Conservation (phyloP, 2,329 filamentous ascomycete genomes). For the Zymoseptoria tritici region DNA sequence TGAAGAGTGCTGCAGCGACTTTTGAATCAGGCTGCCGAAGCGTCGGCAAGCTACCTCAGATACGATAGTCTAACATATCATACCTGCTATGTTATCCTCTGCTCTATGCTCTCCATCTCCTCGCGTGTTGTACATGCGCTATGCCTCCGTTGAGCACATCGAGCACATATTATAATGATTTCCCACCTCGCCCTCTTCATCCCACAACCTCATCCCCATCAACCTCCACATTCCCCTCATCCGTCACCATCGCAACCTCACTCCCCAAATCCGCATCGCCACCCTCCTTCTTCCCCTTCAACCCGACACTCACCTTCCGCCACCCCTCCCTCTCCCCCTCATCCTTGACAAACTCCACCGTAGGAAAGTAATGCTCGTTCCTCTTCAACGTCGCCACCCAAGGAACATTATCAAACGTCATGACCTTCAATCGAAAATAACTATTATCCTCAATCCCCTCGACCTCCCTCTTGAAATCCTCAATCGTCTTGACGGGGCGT, state of each 20-base stretch:
- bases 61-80: neutral
- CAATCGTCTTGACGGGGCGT: slow-evolving; percentile 71
- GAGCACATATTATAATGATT: no score
- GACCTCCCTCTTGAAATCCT: slow-evolving; percentile 72
- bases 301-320: slow-evolving; percentile 48
- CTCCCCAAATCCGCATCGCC: slow-evolving; percentile 27
- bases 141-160: neutral
- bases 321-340: slow-evolving; percentile 45
- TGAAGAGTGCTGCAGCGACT: neutral
- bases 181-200: neutral
- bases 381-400: slow-evolving; percentile 99
- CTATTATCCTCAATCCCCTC: slow-evolving; percentile 90
- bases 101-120: neutral
- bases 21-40: neutral
- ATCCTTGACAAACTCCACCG: slow-evolving; percentile 58
- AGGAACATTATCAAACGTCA: slow-evolving; percentile 95
- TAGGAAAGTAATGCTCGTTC: slow-evolving; percentile 89
- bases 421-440: slow-evolving; percentile 94
- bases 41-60: neutral
- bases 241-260: slow-evolving; percentile 5
- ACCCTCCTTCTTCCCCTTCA: slow-evolving; percentile 36
- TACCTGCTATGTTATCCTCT: neutral
- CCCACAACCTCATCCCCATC: neutral
- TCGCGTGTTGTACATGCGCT: neutral
- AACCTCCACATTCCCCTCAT: neutral